These are phyloP conservation scores for barley (Hordeum vulgare) DNA, from an alignment of 176 grass and related monocot species.

Conservation along the genomic window DNA sequence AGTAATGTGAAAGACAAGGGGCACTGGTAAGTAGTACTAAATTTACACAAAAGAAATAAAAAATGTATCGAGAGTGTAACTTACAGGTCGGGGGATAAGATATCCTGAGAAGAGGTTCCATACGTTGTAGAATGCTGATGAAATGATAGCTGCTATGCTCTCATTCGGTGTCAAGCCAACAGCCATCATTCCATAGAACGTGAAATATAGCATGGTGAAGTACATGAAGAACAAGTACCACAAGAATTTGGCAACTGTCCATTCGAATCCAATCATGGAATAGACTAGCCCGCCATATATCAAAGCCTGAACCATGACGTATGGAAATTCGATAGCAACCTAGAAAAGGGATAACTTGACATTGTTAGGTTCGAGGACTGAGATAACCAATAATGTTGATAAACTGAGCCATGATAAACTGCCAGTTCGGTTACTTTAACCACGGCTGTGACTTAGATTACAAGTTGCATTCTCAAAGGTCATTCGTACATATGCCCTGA, in stretches of 20 bases:
- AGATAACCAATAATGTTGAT: slow-evolving; percentile 1
- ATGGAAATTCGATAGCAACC: slow-evolving; percentile 69
- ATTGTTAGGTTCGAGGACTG: slow-evolving; percentile 12
- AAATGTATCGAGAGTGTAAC: slow-evolving; percentile 7
- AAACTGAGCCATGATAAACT: background rate
- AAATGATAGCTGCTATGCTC: slow-evolving; percentile 66
- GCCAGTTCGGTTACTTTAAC: background rate
- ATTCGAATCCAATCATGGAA: slow-evolving; percentile 76
- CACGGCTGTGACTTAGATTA: background rate
- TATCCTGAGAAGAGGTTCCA: slow-evolving; percentile 93
- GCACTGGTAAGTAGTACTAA: background rate
- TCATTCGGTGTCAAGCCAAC: slow-evolving; percentile 73
- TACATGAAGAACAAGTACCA: slow-evolving; percentile 97
- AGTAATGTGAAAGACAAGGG: background rate
- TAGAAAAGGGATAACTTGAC: slow-evolving; percentile 21
- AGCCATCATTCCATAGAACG: slow-evolving; percentile 91
- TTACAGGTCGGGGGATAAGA: slow-evolving; percentile 66
- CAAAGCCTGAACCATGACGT: slow-evolving; percentile 55
- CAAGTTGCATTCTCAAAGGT: background rate
- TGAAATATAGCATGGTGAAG: slow-evolving; percentile 84
- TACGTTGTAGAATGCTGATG: slow-evolving; percentile 62
- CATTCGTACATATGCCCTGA: background rate
- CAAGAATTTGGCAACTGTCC: slow-evolving; percentile 78
- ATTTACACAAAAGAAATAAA: background rate
- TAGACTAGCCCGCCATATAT: slow-evolving; percentile 67